Conservation (phyloP, 1,284 basidiomycete species). For the Ustilago sp. region DNA sequence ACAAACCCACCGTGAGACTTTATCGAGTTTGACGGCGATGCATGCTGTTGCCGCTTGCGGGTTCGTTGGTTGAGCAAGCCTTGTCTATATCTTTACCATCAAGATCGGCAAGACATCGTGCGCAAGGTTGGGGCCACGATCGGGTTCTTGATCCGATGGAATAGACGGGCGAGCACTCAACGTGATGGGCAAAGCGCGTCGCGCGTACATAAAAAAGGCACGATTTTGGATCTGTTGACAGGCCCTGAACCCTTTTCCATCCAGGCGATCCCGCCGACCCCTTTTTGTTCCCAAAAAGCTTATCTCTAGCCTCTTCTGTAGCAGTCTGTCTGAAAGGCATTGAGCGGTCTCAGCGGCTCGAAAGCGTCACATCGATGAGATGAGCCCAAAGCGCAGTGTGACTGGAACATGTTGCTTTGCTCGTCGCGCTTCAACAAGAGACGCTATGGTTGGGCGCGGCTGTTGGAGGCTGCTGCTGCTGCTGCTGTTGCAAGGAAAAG, state of each 20-base stretch:
- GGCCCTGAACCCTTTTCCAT: conserved; percentile 2
- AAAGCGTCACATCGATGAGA: not conserved
- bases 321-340: not conserved
- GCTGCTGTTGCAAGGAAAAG: not conserved
- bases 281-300: not conserved
- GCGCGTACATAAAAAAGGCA: not conserved
- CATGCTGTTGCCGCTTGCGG: too few species aligned
- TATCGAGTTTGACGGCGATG: too few species aligned
- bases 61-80: too few species aligned
- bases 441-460: not conserved
- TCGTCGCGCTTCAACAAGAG: conserved; percentile 2
- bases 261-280: conserved; percentile 2
- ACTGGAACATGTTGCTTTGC: conserved; percentile 14
- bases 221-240: not conserved
- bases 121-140: not conserved
- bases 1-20: too few species aligned
- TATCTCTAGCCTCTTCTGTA: not conserved
- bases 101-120: not conserved
- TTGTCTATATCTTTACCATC: not conserved
- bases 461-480: not conserved
- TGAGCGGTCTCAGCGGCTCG: not conserved
- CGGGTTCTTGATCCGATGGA: conserved; percentile 2
- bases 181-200: conserved; percentile 17
- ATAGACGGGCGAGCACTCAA: not conserved
- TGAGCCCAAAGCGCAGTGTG: not conserved